phyloP scores from a whole-genome alignment of 1,284 basidiomycete species.

The Microbotryum lychnidis-dioicae region DNA sequence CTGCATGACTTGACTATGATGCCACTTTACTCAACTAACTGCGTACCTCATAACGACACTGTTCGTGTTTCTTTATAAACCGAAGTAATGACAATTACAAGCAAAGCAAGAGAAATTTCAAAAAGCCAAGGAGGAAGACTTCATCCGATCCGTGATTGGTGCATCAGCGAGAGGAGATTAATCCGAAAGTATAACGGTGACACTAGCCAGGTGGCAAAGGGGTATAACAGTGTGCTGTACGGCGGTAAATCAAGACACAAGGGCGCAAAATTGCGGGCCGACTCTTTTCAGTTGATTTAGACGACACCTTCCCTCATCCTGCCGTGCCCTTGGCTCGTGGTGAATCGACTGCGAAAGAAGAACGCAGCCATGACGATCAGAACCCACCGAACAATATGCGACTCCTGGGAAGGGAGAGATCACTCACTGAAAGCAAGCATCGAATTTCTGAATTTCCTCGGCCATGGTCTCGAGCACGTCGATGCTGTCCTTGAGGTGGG shows the following conservation, averaged over 20 bases:
- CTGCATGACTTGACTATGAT: too few species aligned
- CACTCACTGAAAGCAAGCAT: constrained; percentile 26
- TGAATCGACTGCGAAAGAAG: not conserved
- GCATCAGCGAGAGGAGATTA: not conserved
- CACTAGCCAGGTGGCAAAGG: not conserved
- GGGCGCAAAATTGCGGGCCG: not conserved
- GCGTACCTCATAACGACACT: too few species aligned
- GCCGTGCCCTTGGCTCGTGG: not conserved
- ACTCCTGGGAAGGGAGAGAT: not conserved
- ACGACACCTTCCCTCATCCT: not conserved
- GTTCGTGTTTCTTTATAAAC: too few species aligned
- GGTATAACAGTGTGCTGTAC: not conserved
- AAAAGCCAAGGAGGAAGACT: too few species aligned
- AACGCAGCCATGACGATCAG: not conserved
- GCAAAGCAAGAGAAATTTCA: too few species aligned
- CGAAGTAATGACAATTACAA: too few species aligned
- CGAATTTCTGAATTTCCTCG: constrained; percentile 25
- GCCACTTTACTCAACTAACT: too few species aligned
- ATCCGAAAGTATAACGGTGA: not conserved
- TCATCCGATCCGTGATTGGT: not conserved
- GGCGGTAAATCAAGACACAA: not conserved
- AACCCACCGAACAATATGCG: not conserved
- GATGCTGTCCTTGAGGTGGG: constrained; percentile 78
- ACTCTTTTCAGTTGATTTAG: not conserved
- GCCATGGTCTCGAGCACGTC: constrained; percentile 68